Base-by-base conservation (phyloP, 768 basidiomycete genomes). In the Lactifluus volemus region DNA sequence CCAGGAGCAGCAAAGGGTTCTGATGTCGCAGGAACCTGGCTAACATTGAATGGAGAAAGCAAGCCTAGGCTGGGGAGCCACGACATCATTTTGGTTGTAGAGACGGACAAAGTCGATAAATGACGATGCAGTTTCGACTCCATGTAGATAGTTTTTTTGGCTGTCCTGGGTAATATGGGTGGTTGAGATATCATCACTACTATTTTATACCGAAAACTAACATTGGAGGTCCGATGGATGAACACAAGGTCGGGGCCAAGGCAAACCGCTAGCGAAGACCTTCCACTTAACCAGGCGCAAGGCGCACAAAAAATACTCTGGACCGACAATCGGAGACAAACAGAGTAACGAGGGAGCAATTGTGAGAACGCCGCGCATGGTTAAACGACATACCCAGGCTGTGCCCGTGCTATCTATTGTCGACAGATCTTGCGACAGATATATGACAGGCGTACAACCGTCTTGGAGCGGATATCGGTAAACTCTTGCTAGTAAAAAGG, bases 31-130 rank as follows among this genome's bases (percentile, higher is more conserved):
- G 39, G 5, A 29, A 7, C 34, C 2, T 38, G 55, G 11, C 4
- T 19, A n/a, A 29, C 14, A n/a, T 38, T 56, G 32, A 17, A 49
- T 10, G 50, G 17, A 47, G 49, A 34, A 41, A 56, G 3, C 2
- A 12, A 34, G 21, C 38, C 45, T 42, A 52, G 49, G 12, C 48
- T 25, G 25, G 56, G 61, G 36, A 63, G 47, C 63, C 55, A 54
- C 30, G 49, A 30, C 42, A 48, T 36, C 49, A 56, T 41, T 32
- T 50, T 65, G 39, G 25, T 17, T 14, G 53, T 25, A n/a, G 55
- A 51, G 38, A 7, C 11, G 15, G 60, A 39, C 17, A 36, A 44
- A 12, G 49, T 38, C 10, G 53, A 50, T 3, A 49, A 38, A 25
- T 12, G 51, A n/a, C 7, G 21, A 21, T 8, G 47, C 5, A 10